Evolutionary conservation across 2,329 filamentous ascomycete genomes (phyloP).

Genomic region (Phialophora macrospora): DNA sequence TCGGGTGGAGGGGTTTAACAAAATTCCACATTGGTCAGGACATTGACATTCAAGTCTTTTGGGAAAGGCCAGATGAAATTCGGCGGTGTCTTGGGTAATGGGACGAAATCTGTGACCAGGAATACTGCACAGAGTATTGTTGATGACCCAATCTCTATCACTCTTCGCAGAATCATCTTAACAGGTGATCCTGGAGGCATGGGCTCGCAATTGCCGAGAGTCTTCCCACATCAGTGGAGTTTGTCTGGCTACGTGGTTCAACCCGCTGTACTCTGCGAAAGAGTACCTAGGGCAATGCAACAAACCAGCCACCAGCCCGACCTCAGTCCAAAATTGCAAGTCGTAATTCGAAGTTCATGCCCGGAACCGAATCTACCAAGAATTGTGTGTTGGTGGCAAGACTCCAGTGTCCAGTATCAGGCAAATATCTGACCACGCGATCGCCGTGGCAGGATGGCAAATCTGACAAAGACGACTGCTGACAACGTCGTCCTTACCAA

Average conservation of each 20-base stretch:
- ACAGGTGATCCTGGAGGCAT: no score
- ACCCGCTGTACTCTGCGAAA: background rate
- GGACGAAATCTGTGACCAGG: background rate
- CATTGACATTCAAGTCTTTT: background rate
- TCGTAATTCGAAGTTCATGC: background rate
- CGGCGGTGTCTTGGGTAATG: background rate
- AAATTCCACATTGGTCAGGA: no score
- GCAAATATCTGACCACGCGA: conserved; percentile 9
- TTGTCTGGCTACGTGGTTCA: background rate
- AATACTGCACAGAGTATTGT: background rate
- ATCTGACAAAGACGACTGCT: conserved; percentile 23
- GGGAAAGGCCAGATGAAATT: background rate
- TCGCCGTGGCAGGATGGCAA: background rate
- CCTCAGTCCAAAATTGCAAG: background rate
- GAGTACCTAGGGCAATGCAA: background rate
- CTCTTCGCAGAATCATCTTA: background rate
- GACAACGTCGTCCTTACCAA: conserved; percentile 2
- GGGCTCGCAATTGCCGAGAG: background rate
- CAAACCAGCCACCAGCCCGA: background rate
- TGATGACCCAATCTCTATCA: background rate
- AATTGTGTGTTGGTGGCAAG: conserved; percentile 1
- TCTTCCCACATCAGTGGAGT: background rate
- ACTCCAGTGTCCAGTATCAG: background rate
- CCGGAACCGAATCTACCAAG: background rate
- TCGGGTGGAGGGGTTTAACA: no score